Conservation (phyloP, 306 rosid genomes). For the Acacia confusa region DNA sequence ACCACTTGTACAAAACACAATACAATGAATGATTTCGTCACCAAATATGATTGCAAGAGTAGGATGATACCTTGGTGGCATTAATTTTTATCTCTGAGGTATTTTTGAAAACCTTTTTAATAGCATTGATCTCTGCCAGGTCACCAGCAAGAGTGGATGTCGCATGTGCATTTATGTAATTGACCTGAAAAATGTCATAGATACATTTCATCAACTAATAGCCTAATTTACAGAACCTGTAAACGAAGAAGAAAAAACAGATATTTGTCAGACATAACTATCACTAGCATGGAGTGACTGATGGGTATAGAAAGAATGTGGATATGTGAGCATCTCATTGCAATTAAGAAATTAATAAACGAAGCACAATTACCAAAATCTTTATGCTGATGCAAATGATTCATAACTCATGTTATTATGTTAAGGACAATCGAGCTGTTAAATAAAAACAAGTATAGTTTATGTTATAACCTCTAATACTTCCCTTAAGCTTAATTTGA, state of each 20-base stretch:
- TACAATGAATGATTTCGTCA: background rate
- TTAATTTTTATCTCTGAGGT: slow-evolving; percentile 86
- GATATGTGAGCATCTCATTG: background rate
- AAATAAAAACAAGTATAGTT: too few relatives aligned
- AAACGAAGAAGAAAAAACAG: background rate
- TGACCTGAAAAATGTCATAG: slow-evolving; percentile 45
- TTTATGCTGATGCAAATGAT: too few relatives aligned
- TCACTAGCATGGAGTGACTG: background rate
- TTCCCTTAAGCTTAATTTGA: background rate
- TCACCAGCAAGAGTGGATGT: slow-evolving; percentile 98
- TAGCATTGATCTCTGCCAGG: slow-evolving; percentile 92
- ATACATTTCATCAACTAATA: background rate
- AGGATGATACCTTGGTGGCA: slow-evolving; percentile 77
- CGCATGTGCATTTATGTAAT: slow-evolving; percentile 97
- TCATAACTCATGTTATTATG: too few relatives aligned
- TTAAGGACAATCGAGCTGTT: too few relatives aligned
- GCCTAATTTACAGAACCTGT: background rate
- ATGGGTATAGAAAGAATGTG: background rate
- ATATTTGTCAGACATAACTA: background rate
- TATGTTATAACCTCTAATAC: too few relatives aligned
- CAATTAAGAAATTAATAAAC: background rate
- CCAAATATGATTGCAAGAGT: background rate
- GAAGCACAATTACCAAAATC: background rate
- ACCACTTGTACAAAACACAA: background rate
- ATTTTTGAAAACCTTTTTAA: slow-evolving; percentile 88